Evolutionary conservation across 495 filamentous ascomycete species (phyloP).

Genomic region (Lichenothelia convexa): DNA sequence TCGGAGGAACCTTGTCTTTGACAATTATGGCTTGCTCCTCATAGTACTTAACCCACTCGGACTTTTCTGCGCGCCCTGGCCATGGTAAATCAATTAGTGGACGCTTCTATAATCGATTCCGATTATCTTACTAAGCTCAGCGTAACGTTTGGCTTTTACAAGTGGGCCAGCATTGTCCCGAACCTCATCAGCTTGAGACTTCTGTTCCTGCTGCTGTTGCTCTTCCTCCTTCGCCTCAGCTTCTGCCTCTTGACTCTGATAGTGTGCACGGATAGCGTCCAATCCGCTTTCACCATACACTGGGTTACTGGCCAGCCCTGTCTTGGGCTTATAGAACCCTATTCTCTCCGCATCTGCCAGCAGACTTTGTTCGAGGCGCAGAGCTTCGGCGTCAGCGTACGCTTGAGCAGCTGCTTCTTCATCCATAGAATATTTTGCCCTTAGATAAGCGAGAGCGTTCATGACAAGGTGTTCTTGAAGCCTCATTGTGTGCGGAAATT

Average conservation of each 20-base stretch:
- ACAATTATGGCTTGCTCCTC: conserved; percentile 10
- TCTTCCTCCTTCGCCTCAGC: conserved; percentile 20
- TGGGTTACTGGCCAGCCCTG: conserved; percentile 1
- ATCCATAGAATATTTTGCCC: conserved; percentile 49
- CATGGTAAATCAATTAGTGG: background rate
- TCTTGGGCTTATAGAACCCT: conserved; percentile 33
- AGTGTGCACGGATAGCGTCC: conserved; percentile 28
- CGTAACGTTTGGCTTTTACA: too few species aligned
- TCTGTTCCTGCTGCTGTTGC: conserved; percentile 22
- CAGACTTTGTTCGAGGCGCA: conserved; percentile 21
- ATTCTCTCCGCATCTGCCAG: conserved; percentile 26
- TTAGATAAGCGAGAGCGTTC: conserved; percentile 48
- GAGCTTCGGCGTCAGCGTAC: conserved; percentile 38
- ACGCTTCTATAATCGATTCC: too few species aligned
- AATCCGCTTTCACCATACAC: conserved; percentile 25
- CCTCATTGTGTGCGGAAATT: conserved; percentile 14
- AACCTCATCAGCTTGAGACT: conserved; percentile 9
- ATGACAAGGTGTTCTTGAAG: conserved; percentile 15
- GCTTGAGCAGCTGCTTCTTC: conserved; percentile 49
- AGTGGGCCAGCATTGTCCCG: too few species aligned
- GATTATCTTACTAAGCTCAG: too few species aligned
- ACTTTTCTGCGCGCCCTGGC: background rate
- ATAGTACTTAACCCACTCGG: conserved; percentile 15
- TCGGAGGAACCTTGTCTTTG: conserved; percentile 7
- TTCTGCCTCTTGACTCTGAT: conserved; percentile 7